Base-by-base conservation (phyloP, 2,329 filamentous ascomycete species). In the Beauveria medogensis region DNA sequence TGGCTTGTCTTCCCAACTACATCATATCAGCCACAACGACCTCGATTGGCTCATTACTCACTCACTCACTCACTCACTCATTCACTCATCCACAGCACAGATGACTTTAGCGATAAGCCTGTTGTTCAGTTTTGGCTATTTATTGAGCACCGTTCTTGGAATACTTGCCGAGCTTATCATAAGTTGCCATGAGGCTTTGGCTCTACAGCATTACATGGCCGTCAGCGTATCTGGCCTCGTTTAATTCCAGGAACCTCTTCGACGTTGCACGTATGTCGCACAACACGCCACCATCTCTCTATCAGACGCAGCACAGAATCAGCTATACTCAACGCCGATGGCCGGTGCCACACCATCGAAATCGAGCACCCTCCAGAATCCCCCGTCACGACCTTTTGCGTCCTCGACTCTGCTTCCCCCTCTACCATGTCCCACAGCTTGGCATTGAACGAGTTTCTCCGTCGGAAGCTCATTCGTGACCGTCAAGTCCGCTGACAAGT, bases 261-360 rank as follows among this genome's bases (percentile, higher is more conserved):
- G 30, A 34, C 10, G 30, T 12, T 34, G 30, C 30, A 9, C 3
- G 4, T 34, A 2, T 44, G 52, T 18, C 41, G 53, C 16, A 43
- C 10, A 22, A 28, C 6, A 12, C 12, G 14, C 41, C 44, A 16
- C 53, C 24, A 3, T 24, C 53, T 41, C 18, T 26, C 18, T n/a
- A 10, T 41, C 40, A 55, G 14, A 9, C 26, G 53, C 10, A 12
- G 16, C 16, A 46, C 18, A 5, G 2, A 3, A 26, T 46, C n/a
- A 9, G n/a, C 53, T 18, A 18, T 30, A 4, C 9, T 28, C 3
- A 14, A 8, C 24, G 26, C 18, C 4, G 28, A n/a, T 20, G 24
- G 41, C 16, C 63, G 62, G 18, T 65, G 63, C 12, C 62, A 60
- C 8, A 65, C 47, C 5, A 55, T 48, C 3, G 65, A 16, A 3